Base-by-base conservation (phyloP, 2,329 filamentous ascomycete species). In the Botrytis byssoidea region DNA sequence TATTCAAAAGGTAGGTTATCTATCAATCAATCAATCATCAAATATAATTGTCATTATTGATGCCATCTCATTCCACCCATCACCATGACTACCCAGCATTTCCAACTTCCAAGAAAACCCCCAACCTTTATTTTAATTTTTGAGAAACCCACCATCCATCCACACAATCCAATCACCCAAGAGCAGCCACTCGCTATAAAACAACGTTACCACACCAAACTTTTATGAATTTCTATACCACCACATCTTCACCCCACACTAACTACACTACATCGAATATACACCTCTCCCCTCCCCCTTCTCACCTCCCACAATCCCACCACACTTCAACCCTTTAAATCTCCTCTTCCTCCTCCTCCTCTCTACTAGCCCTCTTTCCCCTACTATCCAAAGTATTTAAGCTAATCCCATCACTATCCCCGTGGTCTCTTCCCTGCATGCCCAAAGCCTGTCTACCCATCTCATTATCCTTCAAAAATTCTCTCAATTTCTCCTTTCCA, bases 391-490 rank as follows among this genome's bases (percentile, higher is more conserved):
- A 81, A 51, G 84, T 88, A 75, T 90, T 87, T 83, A 92, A 80
- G 82, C 85, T 85, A 78, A 91, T 88, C 72, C 81, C 82, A 75
- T 87, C 86, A 75, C 82, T 84, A 72, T 83, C 83, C 73, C 83
- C 82, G 0, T 85, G 83, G 14, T 44, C 57, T 44, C 71, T 44
- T 1, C 63, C 71, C 16, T 89, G 88, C 90, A 97, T 93, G 35
- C 91, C 91, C 81, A 97, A 89, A 0, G 94, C 94, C 81, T 95
- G 91, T 67, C 93, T 86, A 4, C 94, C 94, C 18, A 92, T 92
- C 78, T 97, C 94, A n/a, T 91, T 93, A 79, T 89, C 92, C 84
- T 95, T 93, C 74, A 98, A 87, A 80, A 98, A 98, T 46, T 97
- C 94, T 37, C 95, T 90, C 65, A 98, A 88, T 79, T 93, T 91